Evolutionary conservation across 495 filamentous ascomycete species (phyloP).

Genomic region (Wilcoxina mikolae): DNA sequence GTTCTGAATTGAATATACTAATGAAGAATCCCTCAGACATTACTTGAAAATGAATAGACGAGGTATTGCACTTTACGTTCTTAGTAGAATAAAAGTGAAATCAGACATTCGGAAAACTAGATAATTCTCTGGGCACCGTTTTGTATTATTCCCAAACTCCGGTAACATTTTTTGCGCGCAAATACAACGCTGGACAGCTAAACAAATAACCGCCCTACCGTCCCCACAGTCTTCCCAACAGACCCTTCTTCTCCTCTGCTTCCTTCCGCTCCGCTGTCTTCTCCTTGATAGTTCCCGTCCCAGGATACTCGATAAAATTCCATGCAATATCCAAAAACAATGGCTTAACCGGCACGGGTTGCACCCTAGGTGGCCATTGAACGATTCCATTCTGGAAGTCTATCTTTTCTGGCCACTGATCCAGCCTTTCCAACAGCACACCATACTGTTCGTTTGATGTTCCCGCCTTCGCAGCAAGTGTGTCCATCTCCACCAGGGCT

Average conservation of each 20-base stretch:
- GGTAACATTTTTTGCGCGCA: neutral
- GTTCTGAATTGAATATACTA: too few species aligned
- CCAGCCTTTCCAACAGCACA: constrained; percentile 53
- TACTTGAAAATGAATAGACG: too few species aligned
- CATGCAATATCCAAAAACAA: constrained; percentile 92
- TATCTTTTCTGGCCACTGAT: constrained; percentile 54
- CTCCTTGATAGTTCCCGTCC: constrained; percentile 24
- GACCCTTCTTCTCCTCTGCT: constrained; percentile 19
- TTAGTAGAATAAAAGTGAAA: too few species aligned
- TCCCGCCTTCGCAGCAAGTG: constrained; percentile 35
- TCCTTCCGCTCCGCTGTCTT: constrained; percentile 6
- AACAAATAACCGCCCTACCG: too few species aligned
- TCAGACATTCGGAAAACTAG: too few species aligned
- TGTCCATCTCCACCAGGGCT: constrained; percentile 66
- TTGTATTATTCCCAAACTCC: neutral
- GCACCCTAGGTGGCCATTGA: constrained; percentile 66
- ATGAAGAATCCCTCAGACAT: too few species aligned
- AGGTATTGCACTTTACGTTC: too few species aligned
- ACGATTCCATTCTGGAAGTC: constrained; percentile 67
- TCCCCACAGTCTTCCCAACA: constrained; percentile 29
- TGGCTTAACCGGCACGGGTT: constrained; percentile 82
- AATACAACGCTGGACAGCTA: neutral
- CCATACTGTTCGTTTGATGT: constrained; percentile 31
- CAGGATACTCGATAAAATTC: constrained; percentile 95
- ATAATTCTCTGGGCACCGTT: neutral